Evolutionary conservation across 2,329 filamentous ascomycete species (phyloP), one percentile per base, ranked within the genome.

Genomic region (Claviceps sp.): DNA sequence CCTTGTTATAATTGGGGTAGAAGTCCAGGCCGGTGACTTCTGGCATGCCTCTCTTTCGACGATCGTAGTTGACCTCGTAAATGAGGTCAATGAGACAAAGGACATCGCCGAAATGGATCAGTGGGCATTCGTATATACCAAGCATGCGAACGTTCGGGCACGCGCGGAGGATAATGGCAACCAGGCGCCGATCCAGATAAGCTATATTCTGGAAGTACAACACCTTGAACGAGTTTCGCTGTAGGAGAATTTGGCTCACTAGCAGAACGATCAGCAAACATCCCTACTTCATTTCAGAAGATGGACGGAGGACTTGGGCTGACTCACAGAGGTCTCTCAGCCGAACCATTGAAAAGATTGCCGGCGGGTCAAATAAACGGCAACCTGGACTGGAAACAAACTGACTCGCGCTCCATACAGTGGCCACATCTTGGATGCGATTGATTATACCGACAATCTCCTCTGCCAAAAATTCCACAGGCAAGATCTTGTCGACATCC

Each of bases 51-150:
- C 49, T 13, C 2, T 50, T 22, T 4, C 50, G 50, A 0, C 67
- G 61, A 2, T 56, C 43, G 13, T 39, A 6, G 44, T 70, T 70
- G 44, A 70, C 56, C 44, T 70, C 66, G 37, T 63, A 50, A 19
- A 70, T 66, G 2, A 69, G 53, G 49, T 70, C 66, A 1, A 70
- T 56, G 0, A 70, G 50, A 11, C 56, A 59, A 1, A 67, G 49
- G 0, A 67, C 51, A 22, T 70, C 68, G 10, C 65, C 68, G n/a
- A 68, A 59, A 30, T 69, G 64, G 4, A 70, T 56, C 1, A 69
- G 52, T 0, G 65, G 66, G 26, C 68, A 70, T 48, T 66, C 60
- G 50, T 70, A 70, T 2, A 70, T 57, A 2, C 68, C 67, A 14
- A 70, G 1, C 59, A 63, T 65, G 4, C 56, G 59, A 8, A 69